A percentile compares a stretch with the other conserved stretches of the same genome.
phyloP scores from a whole-genome alignment of 352 stramenopile genomes.

The Globisporangium recalcitrans region DNA sequence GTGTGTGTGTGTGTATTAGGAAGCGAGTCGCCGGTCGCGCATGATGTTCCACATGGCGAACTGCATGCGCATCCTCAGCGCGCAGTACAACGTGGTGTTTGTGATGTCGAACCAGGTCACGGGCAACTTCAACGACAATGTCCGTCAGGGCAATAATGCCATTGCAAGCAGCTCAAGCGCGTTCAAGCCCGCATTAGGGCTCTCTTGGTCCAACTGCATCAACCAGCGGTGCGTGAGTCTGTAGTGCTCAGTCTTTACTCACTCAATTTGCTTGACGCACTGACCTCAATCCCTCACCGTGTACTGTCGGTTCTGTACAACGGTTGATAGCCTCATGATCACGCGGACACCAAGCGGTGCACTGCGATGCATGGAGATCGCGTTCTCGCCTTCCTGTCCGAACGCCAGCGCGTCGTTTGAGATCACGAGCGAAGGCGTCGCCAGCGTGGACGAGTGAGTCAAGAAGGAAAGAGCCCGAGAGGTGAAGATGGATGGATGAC shows the following conservation, averaged over 20 bases:
- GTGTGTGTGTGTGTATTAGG: slow-evolving; percentile 17
- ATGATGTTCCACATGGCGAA: slow-evolving; percentile 83
- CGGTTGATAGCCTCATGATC: slow-evolving; percentile 46
- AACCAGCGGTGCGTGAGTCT: slow-evolving; percentile 57
- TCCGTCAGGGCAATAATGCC: slow-evolving; percentile 12
- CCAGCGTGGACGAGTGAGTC: slow-evolving; percentile 9
- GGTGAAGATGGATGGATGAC: not conserved
- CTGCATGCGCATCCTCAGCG: slow-evolving; percentile 77
- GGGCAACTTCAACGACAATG: slow-evolving; percentile 43
- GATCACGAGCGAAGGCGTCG: slow-evolving; percentile 53
- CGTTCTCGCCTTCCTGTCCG: slow-evolving; percentile 54
- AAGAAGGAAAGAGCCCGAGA: not conserved
- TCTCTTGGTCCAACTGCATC: slow-evolving; percentile 83
- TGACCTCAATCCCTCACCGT: not conserved
- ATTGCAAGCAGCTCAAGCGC: too few relatives aligned
- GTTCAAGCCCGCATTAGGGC: slow-evolving; percentile 54
- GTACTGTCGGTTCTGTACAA: not conserved
- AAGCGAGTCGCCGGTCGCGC: slow-evolving; percentile 59
- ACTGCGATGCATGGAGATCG: slow-evolving; percentile 35
- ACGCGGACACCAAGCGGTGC: slow-evolving; percentile 23
- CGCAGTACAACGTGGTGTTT: slow-evolving; percentile 74
- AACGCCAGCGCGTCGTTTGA: slow-evolving; percentile 35
- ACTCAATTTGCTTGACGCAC: too few relatives aligned
- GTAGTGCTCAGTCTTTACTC: too few relatives aligned
- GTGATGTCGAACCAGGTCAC: slow-evolving; percentile 81